These are phyloP conservation scores for Phytophthora colocasiae DNA, from an alignment of 352 stramenopile genomes.

Conservation along the genomic window DNA sequence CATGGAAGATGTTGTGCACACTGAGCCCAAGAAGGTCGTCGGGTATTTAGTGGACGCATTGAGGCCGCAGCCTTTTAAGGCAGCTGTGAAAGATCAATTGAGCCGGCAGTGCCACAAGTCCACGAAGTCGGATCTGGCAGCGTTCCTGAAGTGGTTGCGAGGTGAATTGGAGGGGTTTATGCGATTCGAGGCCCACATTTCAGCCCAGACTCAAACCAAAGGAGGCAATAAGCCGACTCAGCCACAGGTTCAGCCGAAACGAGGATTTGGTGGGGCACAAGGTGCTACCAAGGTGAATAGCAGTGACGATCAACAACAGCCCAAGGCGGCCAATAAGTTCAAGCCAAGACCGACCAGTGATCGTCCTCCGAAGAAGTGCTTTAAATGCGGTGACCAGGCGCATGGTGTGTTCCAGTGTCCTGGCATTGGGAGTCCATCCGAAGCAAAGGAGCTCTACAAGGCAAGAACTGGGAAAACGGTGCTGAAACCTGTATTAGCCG, in stretches of 20 bases:
- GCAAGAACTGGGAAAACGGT: background rate
- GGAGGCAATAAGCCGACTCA: background rate
- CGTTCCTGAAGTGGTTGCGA: background rate
- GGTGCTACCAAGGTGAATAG: background rate
- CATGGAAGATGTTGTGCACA: too few relatives aligned
- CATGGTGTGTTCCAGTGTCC: slow-evolving; percentile 19
- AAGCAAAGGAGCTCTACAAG: slow-evolving; percentile 18
- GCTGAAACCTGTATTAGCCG: background rate
- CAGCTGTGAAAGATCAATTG: slow-evolving; percentile 12
- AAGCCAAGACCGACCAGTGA: background rate
- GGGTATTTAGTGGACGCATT: too few relatives aligned
- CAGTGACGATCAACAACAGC: background rate
- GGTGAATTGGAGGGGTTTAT: too few relatives aligned
- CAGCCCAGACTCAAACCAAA: background rate
- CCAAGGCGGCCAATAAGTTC: background rate
- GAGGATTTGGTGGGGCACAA: background rate
- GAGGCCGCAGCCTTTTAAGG: slow-evolving; percentile 1
- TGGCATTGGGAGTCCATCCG: background rate
- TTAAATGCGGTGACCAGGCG: background rate
- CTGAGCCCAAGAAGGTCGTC: too few relatives aligned
- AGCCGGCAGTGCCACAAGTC: slow-evolving; percentile 10
- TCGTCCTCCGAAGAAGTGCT: slow-evolving; percentile 5
- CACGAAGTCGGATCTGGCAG: background rate
- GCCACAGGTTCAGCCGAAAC: background rate
- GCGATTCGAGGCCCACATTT: background rate